phyloP scores from a whole-genome alignment of 2,329 filamentous ascomycete genomes.

The Diplocarpon mali region DNA sequence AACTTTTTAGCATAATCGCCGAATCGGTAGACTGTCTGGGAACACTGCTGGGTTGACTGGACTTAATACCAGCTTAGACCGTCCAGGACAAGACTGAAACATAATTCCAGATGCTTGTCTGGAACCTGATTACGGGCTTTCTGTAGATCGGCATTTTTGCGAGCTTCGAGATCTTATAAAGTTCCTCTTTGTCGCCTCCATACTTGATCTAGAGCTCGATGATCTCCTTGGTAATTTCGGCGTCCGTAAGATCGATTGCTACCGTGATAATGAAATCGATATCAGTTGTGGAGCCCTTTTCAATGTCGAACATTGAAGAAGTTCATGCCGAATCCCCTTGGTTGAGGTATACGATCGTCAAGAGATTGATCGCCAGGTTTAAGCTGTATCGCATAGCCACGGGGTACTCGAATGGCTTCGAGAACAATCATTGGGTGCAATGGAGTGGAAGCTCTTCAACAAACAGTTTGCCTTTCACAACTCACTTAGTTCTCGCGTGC shows the following conservation, averaged over 20 bases:
- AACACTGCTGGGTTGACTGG: conserved; percentile 30
- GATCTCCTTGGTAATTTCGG: conserved; percentile 35
- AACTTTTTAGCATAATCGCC: conserved; percentile 38
- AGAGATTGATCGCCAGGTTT: conserved; percentile 30
- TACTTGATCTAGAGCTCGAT: conserved; percentile 32
- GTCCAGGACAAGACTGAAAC: neutral
- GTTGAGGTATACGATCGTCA: conserved; percentile 33
- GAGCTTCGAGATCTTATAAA: conserved; percentile 32
- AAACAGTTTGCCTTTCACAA: conserved; percentile 36
- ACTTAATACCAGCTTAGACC: neutral
- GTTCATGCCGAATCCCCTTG: conserved; percentile 38
- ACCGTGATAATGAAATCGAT: conserved; percentile 40
- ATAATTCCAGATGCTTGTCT: conserved; percentile 31
- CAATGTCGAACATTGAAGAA: conserved; percentile 35
- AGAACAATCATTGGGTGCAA: conserved; percentile 33
- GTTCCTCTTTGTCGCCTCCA: conserved; percentile 28
- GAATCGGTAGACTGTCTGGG: conserved; percentile 37
- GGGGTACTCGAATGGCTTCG: conserved; percentile 23
- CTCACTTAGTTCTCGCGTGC: conserved; percentile 36
- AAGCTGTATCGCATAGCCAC: conserved; percentile 30
- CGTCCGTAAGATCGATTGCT: conserved; percentile 35
- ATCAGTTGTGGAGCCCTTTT: conserved; percentile 28
- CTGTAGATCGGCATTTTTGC: conserved; percentile 30
- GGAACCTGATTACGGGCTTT: conserved; percentile 30
- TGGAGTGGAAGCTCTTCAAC: conserved; percentile 33